Conservation (phyloP, 2,329 filamentous ascomycete species). For the Pseudogymnoascus sp. region DNA sequence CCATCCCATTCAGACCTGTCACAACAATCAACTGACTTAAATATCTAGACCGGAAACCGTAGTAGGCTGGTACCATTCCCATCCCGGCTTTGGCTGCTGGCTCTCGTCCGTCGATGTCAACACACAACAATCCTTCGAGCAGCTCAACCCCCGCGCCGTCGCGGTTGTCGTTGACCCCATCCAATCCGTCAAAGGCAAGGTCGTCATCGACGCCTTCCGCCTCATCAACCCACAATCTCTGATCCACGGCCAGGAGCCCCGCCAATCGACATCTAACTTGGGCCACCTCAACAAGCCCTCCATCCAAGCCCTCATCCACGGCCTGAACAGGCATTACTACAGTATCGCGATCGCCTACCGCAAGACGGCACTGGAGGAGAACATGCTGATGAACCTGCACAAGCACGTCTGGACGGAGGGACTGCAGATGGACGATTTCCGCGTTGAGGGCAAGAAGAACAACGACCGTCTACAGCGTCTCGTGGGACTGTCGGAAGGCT, state of each 20-base stretch:
- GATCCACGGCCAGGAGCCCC: slow-evolving; percentile 95
- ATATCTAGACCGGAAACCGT: slow-evolving; percentile 77
- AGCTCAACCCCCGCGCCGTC: slow-evolving; percentile 91
- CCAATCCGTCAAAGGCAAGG: slow-evolving; percentile 98
- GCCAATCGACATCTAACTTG: slow-evolving; percentile 95
- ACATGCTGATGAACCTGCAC: slow-evolving; percentile 99
- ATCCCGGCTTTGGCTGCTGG: slow-evolving; percentile 99
- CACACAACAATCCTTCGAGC: slow-evolving; percentile 99
- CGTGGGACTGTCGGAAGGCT: slow-evolving; percentile 84
- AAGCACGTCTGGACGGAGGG: slow-evolving; percentile 99
- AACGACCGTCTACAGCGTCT: slow-evolving; percentile 82
- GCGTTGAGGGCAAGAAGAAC: slow-evolving; percentile 73
- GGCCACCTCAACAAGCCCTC: slow-evolving; percentile 98
- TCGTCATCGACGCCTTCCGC: slow-evolving; percentile 98
- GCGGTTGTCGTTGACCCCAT: slow-evolving; percentile 98
- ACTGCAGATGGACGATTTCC: slow-evolving; percentile 93
- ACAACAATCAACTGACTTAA: slow-evolving; percentile 11
- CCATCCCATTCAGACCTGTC: neutral
- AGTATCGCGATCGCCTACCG: slow-evolving; percentile 97
- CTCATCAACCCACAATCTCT: slow-evolving; percentile 96
- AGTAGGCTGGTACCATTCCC: slow-evolving; percentile 98
- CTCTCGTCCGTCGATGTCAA: slow-evolving; percentile 98
- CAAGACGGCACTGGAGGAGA: slow-evolving; percentile 95
- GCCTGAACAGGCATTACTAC: slow-evolving; percentile 97
- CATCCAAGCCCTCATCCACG: slow-evolving; percentile 98